Conservation (phyloP, 805 yeast genomes). For the Candida corydali region DNA sequence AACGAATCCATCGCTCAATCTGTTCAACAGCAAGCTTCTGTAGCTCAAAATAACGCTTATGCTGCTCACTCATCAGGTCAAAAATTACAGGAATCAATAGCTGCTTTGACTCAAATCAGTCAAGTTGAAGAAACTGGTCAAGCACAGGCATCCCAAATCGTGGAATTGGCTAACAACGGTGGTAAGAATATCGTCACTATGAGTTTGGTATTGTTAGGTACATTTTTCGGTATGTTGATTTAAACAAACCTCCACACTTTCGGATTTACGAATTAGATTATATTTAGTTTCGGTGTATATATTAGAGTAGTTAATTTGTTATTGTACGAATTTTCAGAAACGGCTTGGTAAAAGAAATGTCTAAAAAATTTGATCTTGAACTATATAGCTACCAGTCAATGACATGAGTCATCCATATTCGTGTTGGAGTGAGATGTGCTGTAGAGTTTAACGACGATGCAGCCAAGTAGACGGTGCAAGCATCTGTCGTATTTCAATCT, state of each 20-base stretch:
- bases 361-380: too few relatives aligned
- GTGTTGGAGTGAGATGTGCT: too few relatives aligned
- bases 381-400: too few relatives aligned
- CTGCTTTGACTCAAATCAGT: not conserved
- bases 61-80: slow-evolving; percentile 3
- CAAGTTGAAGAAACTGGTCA: slow-evolving; percentile 1
- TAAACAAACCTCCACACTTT: not conserved
- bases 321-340: too few relatives aligned
- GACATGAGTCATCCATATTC: too few relatives aligned
- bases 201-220: not conserved
- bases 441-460: too few relatives aligned
- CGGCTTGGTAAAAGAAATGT: not conserved
- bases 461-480: too few relatives aligned
- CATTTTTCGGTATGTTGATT: not conserved
- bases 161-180: slow-evolving; percentile 2
- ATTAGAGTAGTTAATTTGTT: not conserved
- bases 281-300: not conserved
- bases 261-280: not conserved
- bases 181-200: slow-evolving; percentile 1
- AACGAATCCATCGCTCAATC: not conserved
- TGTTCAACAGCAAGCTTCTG: slow-evolving; percentile 3
- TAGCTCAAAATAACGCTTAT: slow-evolving; percentile 4
- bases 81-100: not conserved
- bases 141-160: not conserved
- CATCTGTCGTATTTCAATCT: too few relatives aligned